A percentile compares a stretch with the other conserved stretches of the same genome.
Evolutionary conservation across 2,329 filamentous ascomycete species (phyloP).

Genomic region (Talaromyces marneffei): DNA sequence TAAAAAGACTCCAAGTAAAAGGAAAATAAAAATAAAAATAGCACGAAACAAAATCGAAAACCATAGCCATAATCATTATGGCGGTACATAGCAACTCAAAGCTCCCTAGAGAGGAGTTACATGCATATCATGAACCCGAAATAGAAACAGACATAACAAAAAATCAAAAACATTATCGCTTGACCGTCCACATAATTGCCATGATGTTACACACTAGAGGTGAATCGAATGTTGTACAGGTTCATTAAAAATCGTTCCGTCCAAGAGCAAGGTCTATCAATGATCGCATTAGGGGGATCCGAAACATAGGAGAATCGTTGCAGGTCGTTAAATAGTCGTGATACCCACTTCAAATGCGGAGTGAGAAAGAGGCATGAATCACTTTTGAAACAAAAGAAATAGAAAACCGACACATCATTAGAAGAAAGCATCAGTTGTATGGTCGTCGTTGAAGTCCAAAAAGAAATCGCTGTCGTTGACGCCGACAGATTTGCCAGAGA

Average conservation of each 20-base stretch:
- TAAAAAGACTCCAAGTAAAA: not conserved
- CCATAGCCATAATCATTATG: constrained; percentile 2
- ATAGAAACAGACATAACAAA: not conserved
- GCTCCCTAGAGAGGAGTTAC: not conserved
- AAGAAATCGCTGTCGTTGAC: constrained; percentile 31
- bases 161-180: not conserved
- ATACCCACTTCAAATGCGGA: not conserved
- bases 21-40: not conserved
- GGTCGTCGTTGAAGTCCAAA: constrained; percentile 35
- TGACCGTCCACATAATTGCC: not conserved
- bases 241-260: constrained; percentile 13
- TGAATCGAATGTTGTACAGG: constrained; percentile 15
- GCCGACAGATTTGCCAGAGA: constrained; percentile 25
- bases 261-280: constrained; percentile 11
- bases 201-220: not conserved
- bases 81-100: not conserved
- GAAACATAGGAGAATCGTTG: not conserved
- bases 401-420: not conserved
- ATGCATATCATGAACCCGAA: not conserved
- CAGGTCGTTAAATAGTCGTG: constrained; percentile 1
- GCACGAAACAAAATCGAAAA: not conserved
- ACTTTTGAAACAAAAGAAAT: constrained; percentile 7
- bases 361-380: not conserved
- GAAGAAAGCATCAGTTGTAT: constrained; percentile 12
- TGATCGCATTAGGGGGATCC: not conserved